These are phyloP conservation scores for Trichoderma polysporum DNA, from an alignment of 2,329 filamentous ascomycete genomes.

Conservation along the genomic window DNA sequence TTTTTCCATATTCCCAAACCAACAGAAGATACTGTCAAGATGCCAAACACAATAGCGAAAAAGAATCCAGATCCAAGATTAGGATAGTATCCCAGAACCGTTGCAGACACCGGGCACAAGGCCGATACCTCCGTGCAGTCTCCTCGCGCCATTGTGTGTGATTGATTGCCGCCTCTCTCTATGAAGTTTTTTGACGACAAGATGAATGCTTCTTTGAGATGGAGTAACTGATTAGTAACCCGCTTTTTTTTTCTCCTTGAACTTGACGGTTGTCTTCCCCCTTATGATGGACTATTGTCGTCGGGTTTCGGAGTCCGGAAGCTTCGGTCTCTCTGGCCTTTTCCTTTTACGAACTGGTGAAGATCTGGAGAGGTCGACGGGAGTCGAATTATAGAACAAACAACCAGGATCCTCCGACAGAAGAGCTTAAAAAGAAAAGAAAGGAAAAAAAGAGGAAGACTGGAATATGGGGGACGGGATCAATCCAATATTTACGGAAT, in stretches of 20 bases:
- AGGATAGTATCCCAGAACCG: conserved; percentile 57
- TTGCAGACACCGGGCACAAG: conserved; percentile 51
- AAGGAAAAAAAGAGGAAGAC: neutral
- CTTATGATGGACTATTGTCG: neutral
- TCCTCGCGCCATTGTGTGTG: neutral
- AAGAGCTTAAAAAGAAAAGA: neutral
- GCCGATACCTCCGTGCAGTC: conserved; percentile 38
- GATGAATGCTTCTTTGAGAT: neutral
- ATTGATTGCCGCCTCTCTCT: neutral
- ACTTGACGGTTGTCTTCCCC: neutral
- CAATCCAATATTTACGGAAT: conserved; percentile 1
- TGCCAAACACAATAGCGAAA: conserved; percentile 50
- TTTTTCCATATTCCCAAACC: conserved; percentile 48
- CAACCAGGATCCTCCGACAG: neutral
- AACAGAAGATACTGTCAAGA: conserved; percentile 44
- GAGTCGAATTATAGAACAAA: neutral
- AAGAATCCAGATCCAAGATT: conserved; percentile 57
- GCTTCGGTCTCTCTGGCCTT: neutral
- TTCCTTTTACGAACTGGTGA: neutral
- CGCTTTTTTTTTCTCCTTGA: neutral
- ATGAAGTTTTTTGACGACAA: neutral
- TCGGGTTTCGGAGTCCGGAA: conserved; percentile 15
- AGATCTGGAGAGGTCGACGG: neutral
- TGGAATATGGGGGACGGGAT: neutral
- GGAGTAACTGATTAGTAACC: neutral